Evolutionary conservation across 2,329 filamentous ascomycete genomes (phyloP).

Genomic region (Piedraia hortae): DNA sequence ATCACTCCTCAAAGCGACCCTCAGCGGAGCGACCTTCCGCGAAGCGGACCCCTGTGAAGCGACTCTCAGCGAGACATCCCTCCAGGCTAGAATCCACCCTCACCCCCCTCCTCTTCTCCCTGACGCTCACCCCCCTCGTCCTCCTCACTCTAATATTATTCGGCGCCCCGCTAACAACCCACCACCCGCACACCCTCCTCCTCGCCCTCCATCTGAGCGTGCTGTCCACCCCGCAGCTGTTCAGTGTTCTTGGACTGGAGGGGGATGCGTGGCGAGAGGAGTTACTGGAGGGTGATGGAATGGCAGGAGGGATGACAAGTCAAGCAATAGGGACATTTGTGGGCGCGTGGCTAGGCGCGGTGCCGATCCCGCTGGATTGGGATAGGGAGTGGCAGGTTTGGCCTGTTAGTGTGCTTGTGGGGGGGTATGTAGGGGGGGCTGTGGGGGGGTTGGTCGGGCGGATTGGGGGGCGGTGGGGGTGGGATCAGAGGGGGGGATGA

Average conservation of each 20-base stretch:
- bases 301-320: too few species aligned
- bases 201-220: constrained; percentile 59
- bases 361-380: constrained; percentile 93
- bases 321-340: constrained; percentile 50
- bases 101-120: constrained; percentile 31
- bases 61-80: constrained; percentile 5
- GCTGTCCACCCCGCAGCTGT: constrained; percentile 48
- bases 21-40: too few species aligned
- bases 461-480: too few species aligned
- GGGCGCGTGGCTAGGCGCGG: constrained; percentile 77
- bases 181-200: constrained; percentile 50
- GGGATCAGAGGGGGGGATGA: too few species aligned
- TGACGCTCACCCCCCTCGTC: constrained; percentile 29
- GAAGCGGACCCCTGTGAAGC: too few species aligned
- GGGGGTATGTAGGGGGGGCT: constrained; percentile 53
- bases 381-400: constrained; percentile 98
- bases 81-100: constrained; percentile 16
- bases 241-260: constrained; percentile 68
- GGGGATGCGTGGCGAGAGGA: constrained; percentile 43
- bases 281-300: constrained; percentile 64
- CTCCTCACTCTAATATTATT: constrained; percentile 50
- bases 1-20: too few species aligned
- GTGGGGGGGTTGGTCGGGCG: constrained; percentile 35
- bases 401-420: constrained; percentile 73
- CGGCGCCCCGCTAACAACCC: constrained; percentile 67